phyloP scores from a whole-genome alignment of 306 rosid species.

The Heteromeles arbutifolia region DNA sequence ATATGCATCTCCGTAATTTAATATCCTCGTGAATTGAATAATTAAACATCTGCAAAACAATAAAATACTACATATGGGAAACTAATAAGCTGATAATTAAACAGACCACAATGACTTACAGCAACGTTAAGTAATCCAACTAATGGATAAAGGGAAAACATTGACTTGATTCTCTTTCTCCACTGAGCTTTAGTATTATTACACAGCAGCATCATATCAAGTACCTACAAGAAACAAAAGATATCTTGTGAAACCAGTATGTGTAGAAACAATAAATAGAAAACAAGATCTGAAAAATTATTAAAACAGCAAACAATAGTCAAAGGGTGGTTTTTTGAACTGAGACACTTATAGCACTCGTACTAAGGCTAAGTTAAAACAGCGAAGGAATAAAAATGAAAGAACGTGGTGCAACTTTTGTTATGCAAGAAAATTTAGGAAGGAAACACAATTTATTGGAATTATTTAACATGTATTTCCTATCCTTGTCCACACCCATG shows the following conservation, averaged over 20 bases:
- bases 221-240: conserved; percentile 48
- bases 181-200: conserved; percentile 15
- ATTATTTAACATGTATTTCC: not conserved
- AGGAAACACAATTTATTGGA: too few species aligned
- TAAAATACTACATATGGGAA: not conserved
- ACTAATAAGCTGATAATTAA: too few species aligned
- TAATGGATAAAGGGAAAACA: conserved; percentile 56
- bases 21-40: not conserved
- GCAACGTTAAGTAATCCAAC: conserved; percentile 60
- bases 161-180: conserved; percentile 13
- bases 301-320: not conserved
- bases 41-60: not conserved
- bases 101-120: too few species aligned
- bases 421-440: not conserved
- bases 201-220: conserved; percentile 64
- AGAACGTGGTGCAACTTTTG: not conserved
- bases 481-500: not conserved
- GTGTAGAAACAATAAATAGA: conserved; percentile 6
- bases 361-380: not conserved
- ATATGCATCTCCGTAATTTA: not conserved
- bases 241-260: conserved; percentile 10
- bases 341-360: not conserved
- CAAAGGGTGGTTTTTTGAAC: not conserved
- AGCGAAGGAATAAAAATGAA: not conserved
- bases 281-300: conserved; percentile 4